A percentile compares a stretch with the other conserved stretches of the same genome.
phyloP scores from a whole-genome alignment of 225 moss, liverwort and hornwort species.

The Pleurozium schreberi region DNA sequence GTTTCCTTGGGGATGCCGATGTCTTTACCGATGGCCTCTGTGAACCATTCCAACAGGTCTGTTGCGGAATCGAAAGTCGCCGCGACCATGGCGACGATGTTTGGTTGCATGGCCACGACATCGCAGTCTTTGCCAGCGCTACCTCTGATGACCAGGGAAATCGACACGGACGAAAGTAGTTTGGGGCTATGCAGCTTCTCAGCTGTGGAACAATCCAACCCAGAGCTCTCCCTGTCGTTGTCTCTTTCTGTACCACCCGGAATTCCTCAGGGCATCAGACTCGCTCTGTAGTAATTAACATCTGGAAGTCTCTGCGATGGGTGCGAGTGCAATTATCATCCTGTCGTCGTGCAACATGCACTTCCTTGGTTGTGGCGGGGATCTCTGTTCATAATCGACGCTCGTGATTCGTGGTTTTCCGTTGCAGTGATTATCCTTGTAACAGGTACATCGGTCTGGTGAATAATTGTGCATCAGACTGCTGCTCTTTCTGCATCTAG shows the following conservation, averaged over 20 bases:
- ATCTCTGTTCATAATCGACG: not conserved
- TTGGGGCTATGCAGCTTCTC: not conserved
- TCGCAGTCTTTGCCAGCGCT: not conserved
- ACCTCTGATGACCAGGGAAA: conserved; percentile 2
- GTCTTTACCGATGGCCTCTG: not conserved
- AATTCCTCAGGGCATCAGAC: not conserved
- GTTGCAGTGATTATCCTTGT: not conserved
- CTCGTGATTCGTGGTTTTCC: not conserved
- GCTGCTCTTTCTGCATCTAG: not conserved
- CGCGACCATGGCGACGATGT: conserved; percentile 30
- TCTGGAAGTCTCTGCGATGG: not conserved
- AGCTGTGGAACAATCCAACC: not conserved
- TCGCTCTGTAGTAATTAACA: not conserved
- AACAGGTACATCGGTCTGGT: not conserved
- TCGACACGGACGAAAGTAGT: not conserved
- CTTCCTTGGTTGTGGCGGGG: not conserved
- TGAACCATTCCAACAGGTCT: not conserved
- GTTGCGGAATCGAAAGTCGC: conserved; percentile 20
- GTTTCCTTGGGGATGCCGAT: not conserved
- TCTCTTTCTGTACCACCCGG: conserved; percentile 6
- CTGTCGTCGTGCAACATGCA: not conserved
- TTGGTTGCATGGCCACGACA: conserved; percentile 23
- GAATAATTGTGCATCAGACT: not conserved
- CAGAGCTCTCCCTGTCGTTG: conserved; percentile 23
- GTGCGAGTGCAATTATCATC: not conserved